These are phyloP conservation scores for Pulveroboletus sp. DNA, from an alignment of 768 basidiomycete species.

Conservation along the genomic window DNA sequence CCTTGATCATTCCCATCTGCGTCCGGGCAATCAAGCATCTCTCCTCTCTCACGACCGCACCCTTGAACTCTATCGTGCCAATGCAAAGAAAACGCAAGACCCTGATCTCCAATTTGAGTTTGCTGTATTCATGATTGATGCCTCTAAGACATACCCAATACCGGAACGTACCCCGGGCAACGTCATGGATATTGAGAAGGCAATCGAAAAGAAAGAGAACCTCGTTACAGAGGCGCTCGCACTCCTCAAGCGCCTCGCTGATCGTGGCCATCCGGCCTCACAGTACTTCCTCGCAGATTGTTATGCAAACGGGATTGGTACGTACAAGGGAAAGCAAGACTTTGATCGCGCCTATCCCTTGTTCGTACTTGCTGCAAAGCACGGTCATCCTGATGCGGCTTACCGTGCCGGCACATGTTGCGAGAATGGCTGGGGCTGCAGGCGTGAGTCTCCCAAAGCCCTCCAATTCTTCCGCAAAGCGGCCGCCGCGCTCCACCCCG, in stretches of 20 bases:
- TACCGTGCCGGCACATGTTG: conserved; percentile 97
- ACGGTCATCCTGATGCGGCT: conserved; percentile 91
- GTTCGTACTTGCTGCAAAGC: conserved; percentile 94
- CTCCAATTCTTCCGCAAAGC: conserved; percentile 93
- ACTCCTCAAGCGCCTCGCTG: conserved; percentile 86
- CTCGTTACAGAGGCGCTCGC: conserved; percentile 83
- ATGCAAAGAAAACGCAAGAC: conserved; percentile 98
- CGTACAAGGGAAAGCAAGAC: conserved; percentile 84
- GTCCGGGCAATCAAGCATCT: conserved; percentile 88
- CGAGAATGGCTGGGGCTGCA: conserved; percentile 98
- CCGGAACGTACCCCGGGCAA: conserved; percentile 67
- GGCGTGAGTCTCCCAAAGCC: conserved; percentile 88
- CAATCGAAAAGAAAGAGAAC: conserved; percentile 78
- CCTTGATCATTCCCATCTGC: conserved; percentile 88
- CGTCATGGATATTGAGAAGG: conserved; percentile 75
- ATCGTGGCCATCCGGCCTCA: conserved; percentile 88
- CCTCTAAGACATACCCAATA: conserved; percentile 84
- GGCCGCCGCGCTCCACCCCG: conserved; percentile 84
- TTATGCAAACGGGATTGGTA: conserved; percentile 97
- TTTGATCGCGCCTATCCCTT: conserved; percentile 96
- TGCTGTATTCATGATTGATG: conserved; percentile 98
- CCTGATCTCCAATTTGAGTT: conserved; percentile 98
- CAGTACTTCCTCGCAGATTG: conserved; percentile 99
- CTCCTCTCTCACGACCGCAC: conserved; percentile 94
- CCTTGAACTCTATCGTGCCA: conserved; percentile 92